A percentile compares a stretch with the other conserved stretches of the same genome.
Conservation (phyloP, 805 yeast species). For the Hanseniaspora singularis region DNA sequence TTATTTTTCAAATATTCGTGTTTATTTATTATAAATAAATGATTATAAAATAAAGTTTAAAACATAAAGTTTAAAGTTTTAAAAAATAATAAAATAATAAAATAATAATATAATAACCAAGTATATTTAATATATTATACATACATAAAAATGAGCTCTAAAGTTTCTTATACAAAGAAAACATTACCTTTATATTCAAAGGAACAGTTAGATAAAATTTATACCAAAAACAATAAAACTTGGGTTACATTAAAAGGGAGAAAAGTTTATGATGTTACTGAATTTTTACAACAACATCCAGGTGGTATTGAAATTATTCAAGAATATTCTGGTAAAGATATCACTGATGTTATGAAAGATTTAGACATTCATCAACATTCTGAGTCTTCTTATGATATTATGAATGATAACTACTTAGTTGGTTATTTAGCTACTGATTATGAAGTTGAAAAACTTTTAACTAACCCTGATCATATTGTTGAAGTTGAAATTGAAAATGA, state of each 20-base stretch:
- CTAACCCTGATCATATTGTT: constrained; percentile 48
- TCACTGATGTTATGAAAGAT: constrained; percentile 44
- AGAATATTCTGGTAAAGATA: constrained; percentile 70
- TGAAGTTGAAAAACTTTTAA: constrained; percentile 60
- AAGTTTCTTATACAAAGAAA: constrained; percentile 18
- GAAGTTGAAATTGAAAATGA: constrained; percentile 32
- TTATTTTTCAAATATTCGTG: too few relatives aligned
- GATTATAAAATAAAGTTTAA: too few relatives aligned
- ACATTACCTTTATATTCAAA: constrained; percentile 52
- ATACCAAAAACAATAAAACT: constrained; percentile 39
- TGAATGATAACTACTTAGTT: constrained; percentile 66
- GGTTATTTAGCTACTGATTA: constrained; percentile 73
- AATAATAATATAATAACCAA: too few relatives aligned
- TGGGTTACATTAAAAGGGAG: constrained; percentile 75
- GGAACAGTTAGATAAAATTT: constrained; percentile 43
- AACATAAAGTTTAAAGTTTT: too few relatives aligned
- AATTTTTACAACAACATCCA: constrained; percentile 37
- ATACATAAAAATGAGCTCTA: background rate
- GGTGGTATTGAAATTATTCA: constrained; percentile 66
- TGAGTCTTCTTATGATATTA: constrained; percentile 73
- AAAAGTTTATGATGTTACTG: constrained; percentile 72
- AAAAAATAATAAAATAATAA: too few relatives aligned
- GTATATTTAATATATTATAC: too few relatives aligned
- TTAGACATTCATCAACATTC: constrained; percentile 63
- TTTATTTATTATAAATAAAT: too few relatives aligned